Evolutionary conservation across 805 yeast species (phyloP).

Genomic region (Teunomyces tritomae): DNA sequence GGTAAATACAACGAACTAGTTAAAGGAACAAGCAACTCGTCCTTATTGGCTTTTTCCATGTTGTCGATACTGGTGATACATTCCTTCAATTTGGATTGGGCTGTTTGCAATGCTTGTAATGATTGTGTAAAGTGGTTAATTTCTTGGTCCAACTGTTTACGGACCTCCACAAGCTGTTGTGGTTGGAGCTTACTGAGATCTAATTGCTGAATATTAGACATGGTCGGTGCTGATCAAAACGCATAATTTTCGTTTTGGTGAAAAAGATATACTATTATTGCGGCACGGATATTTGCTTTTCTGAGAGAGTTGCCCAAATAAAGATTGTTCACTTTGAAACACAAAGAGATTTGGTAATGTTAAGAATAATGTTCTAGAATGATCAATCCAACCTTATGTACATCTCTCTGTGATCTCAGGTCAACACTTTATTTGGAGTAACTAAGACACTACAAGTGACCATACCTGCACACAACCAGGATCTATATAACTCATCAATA

Average conservation of each 20-base stretch:
- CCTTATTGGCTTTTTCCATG: conserved; percentile 36
- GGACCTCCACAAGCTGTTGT: conserved; percentile 81
- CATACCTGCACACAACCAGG: neutral
- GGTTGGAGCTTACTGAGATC: conserved; percentile 72
- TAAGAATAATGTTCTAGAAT: too few relatives aligned
- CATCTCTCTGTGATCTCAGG: too few relatives aligned
- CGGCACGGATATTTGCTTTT: neutral
- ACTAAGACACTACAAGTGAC: too few relatives aligned
- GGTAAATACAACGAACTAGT: conserved; percentile 89
- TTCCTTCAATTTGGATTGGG: conserved; percentile 77
- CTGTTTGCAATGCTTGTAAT: conserved; percentile 76
- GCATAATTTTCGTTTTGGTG: conserved; percentile 3
- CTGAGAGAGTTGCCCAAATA: neutral
- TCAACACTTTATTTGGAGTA: too few relatives aligned
- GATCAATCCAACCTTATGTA: too few relatives aligned
- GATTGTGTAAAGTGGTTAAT: conserved; percentile 83
- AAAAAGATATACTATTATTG: neutral
- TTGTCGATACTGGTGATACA: conserved; percentile 69
- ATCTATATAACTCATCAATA: neutral
- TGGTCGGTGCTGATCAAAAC: neutral
- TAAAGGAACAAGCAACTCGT: conserved; percentile 75
- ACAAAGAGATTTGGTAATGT: too few relatives aligned
- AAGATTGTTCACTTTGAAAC: too few relatives aligned
- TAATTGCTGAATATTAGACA: conserved; percentile 2
- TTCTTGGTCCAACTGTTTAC: conserved; percentile 81